Conservation (phyloP, 495 filamentous ascomycete species). For the Xylaria grammica region DNA sequence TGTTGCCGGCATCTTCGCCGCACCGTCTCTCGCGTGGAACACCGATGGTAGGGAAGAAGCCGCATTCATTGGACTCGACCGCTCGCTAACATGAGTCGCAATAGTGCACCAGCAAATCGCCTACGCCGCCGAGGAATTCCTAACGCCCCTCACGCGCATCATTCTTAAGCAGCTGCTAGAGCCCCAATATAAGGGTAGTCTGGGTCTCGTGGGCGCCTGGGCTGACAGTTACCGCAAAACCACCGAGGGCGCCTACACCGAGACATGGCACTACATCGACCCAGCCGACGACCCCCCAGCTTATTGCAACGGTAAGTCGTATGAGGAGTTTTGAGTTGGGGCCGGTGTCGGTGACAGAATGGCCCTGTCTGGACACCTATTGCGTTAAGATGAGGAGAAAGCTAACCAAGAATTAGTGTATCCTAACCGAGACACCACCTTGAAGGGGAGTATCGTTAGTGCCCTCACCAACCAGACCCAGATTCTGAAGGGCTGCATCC, state of each 20-base stretch:
- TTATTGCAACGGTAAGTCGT: slow-evolving; percentile 23
- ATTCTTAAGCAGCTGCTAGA: slow-evolving; percentile 38
- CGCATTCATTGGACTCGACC: too few relatives aligned
- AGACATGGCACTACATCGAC: slow-evolving; percentile 28
- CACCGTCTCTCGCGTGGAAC: slow-evolving; percentile 33
- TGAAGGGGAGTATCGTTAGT: slow-evolving; percentile 36
- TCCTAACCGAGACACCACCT: slow-evolving; percentile 32
- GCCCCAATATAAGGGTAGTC: slow-evolving; percentile 38
- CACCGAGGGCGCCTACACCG: slow-evolving; percentile 26
- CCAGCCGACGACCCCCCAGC: slow-evolving; percentile 25
- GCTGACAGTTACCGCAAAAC: slow-evolving; percentile 36
- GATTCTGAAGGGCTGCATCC: slow-evolving; percentile 35
- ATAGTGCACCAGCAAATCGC: slow-evolving; percentile 41
- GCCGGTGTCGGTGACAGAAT: not conserved
- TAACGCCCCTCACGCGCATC: slow-evolving; percentile 30
- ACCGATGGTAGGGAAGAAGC: slow-evolving; percentile 28
- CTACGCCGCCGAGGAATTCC: slow-evolving; percentile 40
- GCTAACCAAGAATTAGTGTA: slow-evolving; percentile 17
- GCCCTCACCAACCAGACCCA: slow-evolving; percentile 33
- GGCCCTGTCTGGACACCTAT: too few relatives aligned
- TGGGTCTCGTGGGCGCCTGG: slow-evolving; percentile 37
- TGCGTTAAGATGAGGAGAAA: not conserved
- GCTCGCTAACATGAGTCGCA: not conserved
- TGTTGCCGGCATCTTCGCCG: slow-evolving; percentile 11
- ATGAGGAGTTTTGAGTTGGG: not conserved